Evolutionary conservation across 805 yeast genomes (phyloP).

Genomic region (Ogataea kodamae): DNA sequence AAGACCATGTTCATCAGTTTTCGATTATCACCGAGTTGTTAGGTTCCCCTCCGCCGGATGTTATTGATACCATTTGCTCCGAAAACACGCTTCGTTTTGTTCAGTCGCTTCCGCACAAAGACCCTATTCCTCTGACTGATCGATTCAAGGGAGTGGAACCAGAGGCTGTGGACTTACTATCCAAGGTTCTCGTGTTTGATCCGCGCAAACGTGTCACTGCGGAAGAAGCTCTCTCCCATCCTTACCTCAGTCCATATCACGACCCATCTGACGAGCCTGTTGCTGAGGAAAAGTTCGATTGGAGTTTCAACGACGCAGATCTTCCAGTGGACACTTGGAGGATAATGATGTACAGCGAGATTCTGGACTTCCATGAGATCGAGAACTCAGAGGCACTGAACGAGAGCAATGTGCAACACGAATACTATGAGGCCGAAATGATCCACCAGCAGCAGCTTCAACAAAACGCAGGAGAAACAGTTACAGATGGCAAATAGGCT

Average conservation of each 20-base stretch:
- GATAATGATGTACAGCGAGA: conserved; percentile 98
- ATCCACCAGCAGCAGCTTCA: conserved; percentile 26
- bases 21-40: conserved; percentile 92
- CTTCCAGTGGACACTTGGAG: conserved; percentile 98
- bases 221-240: conserved; percentile 83
- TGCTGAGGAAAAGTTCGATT: conserved; percentile 89
- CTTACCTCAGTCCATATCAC: conserved; percentile 91
- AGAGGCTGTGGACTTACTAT: conserved; percentile 82
- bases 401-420: conserved; percentile 14
- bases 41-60: conserved; percentile 93
- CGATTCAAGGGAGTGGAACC: conserved; percentile 78
- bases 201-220: conserved; percentile 94
- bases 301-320: conserved; percentile 98
- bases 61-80: conserved; percentile 91
- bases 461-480: conserved; percentile 10
- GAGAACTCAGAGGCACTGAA: conserved; percentile 40
- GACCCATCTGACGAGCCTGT: conserved; percentile 97
- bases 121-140: conserved; percentile 83
- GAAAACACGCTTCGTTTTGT: conserved; percentile 94
- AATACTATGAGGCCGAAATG: conserved; percentile 24
- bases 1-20: conserved; percentile 97
- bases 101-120: conserved; percentile 86
- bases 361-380: conserved; percentile 91
- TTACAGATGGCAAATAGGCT: conserved; percentile 5
- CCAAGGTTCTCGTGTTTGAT: conserved; percentile 90